Evolutionary conservation across 163 green algal genomes (phyloP), one percentile per base, ranked within the genome.

Genomic region (Prototheca cutis): DNA sequence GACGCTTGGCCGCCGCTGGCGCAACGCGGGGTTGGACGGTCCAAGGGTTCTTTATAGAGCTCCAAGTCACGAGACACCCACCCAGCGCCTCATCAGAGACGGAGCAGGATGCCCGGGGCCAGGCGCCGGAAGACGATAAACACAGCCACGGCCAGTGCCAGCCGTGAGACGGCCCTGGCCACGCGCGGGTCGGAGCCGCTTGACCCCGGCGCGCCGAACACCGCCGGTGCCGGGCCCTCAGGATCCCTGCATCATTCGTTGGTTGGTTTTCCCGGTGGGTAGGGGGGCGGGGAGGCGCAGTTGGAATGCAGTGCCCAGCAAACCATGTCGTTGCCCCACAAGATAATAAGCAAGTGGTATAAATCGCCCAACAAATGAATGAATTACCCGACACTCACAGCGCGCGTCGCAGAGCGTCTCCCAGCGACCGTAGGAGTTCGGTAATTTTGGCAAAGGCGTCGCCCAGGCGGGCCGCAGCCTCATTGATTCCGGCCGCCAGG

Each of bases 101-200:
- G 42, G 10, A 51, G 10, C 18, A 51, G 42, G 18, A 51, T 17
- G 23, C 42, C 42, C 10, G 42, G 42, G 5, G 13, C 17, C 42
- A 45, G 18, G 6, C 52, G 30, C 28, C 29, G 27, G 27, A 36
- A 33, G 15, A 58, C 29, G 29, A 58, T 25, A 28, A 58, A 33
- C 28, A 58, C 52, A 7, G 52, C 52, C 52, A 58, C 29, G 6
- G 52, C 52, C 27, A 33, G 32, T 4, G 52, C 52, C 52, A 58
- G 27, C 52, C 29, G 42, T 15, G 18, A 23, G 17, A 58, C 29
- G 6, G 52, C 52, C 8, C 8, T 27, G 18, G 15, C 29, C 28
- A 33, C 30, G 2, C 32, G 30, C 10, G 27, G 29, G 10, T 56
- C 27, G 49, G 21, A 6, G 49, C 21, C 8, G 1, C 15, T 15